phyloP scores from a whole-genome alignment of 305 asterid species.

The Salvia sclarea region DNA sequence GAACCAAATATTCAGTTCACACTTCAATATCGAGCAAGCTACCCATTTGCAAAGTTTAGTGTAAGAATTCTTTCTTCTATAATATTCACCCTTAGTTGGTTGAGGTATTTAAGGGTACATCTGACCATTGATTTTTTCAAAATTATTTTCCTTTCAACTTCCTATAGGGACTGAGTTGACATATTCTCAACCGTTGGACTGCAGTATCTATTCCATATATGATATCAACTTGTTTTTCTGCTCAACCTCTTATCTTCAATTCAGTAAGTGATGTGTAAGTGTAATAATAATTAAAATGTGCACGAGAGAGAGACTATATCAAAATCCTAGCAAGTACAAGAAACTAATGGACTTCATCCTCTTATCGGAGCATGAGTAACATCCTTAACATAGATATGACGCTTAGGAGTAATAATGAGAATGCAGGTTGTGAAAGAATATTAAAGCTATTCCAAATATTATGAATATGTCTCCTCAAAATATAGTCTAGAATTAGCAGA shows the following conservation, averaged over 20 bases:
- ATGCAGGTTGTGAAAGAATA: not conserved
- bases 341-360: conserved; percentile 2
- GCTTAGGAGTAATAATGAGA: not conserved
- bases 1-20: not conserved
- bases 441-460: not conserved
- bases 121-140: not conserved
- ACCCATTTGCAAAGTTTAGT: not conserved
- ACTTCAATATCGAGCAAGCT: not conserved
- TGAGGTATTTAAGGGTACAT: not conserved
- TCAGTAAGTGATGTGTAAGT: not conserved
- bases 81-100: not conserved
- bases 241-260: conserved; percentile 2
- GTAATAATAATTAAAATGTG: not conserved
- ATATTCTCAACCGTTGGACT: not conserved
- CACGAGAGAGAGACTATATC: not conserved
- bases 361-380: not conserved
- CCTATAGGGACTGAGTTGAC: not conserved
- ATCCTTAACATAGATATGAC: not conserved
- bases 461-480: conserved; percentile 9
- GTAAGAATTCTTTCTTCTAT: not conserved
- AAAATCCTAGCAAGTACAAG: not conserved
- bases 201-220: not conserved
- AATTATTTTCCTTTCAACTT: not conserved
- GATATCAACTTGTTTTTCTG: not conserved
- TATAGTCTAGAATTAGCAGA: not conserved